Conservation (phyloP, 305 asterid genomes). For the Lippia alba region DNA sequence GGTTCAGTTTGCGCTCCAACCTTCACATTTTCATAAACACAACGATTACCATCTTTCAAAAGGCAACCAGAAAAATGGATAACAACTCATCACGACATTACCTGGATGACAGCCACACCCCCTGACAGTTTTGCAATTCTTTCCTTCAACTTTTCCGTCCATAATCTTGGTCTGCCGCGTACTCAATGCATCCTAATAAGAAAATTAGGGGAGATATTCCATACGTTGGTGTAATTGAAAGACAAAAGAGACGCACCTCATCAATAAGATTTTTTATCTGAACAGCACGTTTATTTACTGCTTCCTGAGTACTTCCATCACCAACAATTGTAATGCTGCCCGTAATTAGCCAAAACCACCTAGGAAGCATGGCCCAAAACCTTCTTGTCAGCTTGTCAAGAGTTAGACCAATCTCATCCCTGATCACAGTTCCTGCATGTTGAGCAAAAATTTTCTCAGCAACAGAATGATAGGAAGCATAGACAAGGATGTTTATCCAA, state of each 20-base stretch:
- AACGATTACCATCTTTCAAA: neutral
- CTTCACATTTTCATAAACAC: constrained; percentile 36
- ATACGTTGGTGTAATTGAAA: neutral
- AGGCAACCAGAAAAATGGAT: neutral
- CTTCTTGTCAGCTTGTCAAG: constrained; percentile 78
- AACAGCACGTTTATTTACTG: constrained; percentile 70
- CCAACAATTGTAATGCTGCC: constrained; percentile 87
- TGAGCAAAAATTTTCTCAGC: constrained; percentile 1
- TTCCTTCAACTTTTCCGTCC: constrained; percentile 78
- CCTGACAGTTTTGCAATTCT: constrained; percentile 93
- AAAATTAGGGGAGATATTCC: neutral
- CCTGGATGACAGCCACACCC: constrained; percentile 97
- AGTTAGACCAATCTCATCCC: constrained; percentile 79
- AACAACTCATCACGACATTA: constrained; percentile 6
- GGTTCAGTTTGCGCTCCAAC: constrained; percentile 97
- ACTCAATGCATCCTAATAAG: constrained; percentile 18
- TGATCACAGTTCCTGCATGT: constrained; percentile 77
- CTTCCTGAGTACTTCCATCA: constrained; percentile 92
- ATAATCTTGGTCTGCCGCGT: constrained; percentile 87
- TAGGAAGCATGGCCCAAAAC: constrained; percentile 92
- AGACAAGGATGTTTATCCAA: neutral
- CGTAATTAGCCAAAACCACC: constrained; percentile 80
- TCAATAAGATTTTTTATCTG: constrained; percentile 83
- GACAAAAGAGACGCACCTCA: constrained; percentile 55
- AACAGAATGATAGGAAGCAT: neutral